Evolutionary conservation across 2,329 filamentous ascomycete species (phyloP).

Genomic region (Tolypocladium cylindrosporum): DNA sequence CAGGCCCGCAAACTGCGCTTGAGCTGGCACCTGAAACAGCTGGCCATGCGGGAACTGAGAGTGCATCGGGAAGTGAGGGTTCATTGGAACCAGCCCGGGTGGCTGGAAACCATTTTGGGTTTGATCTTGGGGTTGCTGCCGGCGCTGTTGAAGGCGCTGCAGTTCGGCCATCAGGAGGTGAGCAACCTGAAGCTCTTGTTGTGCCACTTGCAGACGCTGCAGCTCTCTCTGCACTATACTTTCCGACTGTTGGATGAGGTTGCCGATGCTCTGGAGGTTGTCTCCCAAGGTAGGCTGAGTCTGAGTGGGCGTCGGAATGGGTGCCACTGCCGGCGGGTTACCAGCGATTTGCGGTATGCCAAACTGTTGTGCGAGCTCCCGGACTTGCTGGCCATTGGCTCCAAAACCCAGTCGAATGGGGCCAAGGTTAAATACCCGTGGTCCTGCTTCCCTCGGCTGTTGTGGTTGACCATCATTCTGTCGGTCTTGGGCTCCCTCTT

Average conservation of each 20-base stretch:
- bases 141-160: conserved; percentile 47
- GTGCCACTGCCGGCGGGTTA: conserved; percentile 12
- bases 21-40: conserved; percentile 8
- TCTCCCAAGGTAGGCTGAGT: conserved; percentile 13
- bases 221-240: conserved; percentile 61
- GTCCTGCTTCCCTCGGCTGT: conserved; percentile 23
- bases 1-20: conserved; percentile 10
- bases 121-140: conserved; percentile 25
- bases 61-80: background rate
- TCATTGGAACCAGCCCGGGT: background rate
- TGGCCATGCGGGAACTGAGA: conserved; percentile 6
- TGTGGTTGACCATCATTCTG: conserved; percentile 9
- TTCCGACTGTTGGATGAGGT: conserved; percentile 56
- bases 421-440: conserved; percentile 61
- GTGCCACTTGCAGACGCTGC: conserved; percentile 48
- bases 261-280: conserved; percentile 37
- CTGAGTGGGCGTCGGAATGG: conserved; percentile 9
- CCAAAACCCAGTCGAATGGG: conserved; percentile 68
- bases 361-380: conserved; percentile 57
- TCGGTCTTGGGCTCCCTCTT: conserved; percentile 3
- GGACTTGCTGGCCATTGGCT: conserved; percentile 56
- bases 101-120: conserved; percentile 10
- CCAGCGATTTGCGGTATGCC: conserved; percentile 28
- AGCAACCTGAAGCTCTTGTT: conserved; percentile 60
- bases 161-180: conserved; percentile 59